These are phyloP conservation scores for Chenopodium berlandieri DNA, from an alignment of 148 eudicot genomes.

Conservation along the genomic window DNA sequence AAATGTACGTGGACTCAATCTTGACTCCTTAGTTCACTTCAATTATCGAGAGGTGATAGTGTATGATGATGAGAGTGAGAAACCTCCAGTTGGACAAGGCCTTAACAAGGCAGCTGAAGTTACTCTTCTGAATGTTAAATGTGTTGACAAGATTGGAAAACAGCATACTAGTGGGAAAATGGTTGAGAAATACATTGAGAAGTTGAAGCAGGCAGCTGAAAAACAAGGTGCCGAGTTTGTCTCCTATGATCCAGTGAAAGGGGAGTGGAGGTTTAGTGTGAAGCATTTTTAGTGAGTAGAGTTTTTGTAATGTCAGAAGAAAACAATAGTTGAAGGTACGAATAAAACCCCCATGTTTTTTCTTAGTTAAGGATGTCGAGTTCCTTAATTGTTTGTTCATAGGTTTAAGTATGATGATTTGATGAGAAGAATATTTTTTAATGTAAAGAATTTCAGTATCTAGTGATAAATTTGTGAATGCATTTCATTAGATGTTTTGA, in stretches of 20 bases:
- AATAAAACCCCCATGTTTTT: neutral
- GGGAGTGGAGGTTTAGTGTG: slow-evolving; percentile 68
- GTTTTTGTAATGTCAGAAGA: neutral
- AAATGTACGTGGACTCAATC: slow-evolving; percentile 52
- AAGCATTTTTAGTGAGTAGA: slow-evolving; percentile 43
- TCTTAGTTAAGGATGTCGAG: neutral
- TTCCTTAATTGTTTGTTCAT: neutral
- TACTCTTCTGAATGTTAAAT: slow-evolving; percentile 57
- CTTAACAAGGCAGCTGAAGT: slow-evolving; percentile 73
- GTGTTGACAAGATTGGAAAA: slow-evolving; percentile 50
- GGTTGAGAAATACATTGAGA: slow-evolving; percentile 49
- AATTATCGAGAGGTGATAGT: slow-evolving; percentile 53
- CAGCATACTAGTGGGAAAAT: slow-evolving; percentile 35
- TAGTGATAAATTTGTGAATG: neutral
- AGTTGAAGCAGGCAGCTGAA: slow-evolving; percentile 43
- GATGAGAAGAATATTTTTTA: too few species aligned
- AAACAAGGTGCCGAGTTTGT: slow-evolving; percentile 63
- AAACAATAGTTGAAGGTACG: neutral
- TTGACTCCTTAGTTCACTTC: slow-evolving; percentile 49
- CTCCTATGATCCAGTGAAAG: slow-evolving; percentile 51
- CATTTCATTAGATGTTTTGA: neutral
- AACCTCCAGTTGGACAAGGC: slow-evolving; percentile 64
- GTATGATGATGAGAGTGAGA: slow-evolving; percentile 47
- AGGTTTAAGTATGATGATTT: neutral
- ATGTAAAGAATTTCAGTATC: neutral